phyloP scores from a whole-genome alignment of 768 basidiomycete species.

The Rickenella mellea region DNA sequence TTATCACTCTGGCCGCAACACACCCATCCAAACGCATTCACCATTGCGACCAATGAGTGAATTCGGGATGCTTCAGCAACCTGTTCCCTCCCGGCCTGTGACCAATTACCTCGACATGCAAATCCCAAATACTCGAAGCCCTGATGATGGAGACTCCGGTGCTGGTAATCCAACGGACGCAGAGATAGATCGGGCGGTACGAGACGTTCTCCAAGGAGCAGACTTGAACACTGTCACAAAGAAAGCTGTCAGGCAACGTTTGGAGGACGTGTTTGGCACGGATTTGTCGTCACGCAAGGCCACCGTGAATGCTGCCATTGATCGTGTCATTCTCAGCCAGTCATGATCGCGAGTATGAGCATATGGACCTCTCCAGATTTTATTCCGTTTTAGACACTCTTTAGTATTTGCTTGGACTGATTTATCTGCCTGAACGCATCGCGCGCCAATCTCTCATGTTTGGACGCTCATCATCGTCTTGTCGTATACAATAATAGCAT shows the following conservation, averaged over 20 bases:
- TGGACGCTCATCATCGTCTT: no score
- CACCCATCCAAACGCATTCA: constrained; percentile 38
- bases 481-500: no score
- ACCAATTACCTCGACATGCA: constrained; percentile 74
- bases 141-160: constrained; percentile 39
- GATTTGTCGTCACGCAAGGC: constrained; percentile 65
- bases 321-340: constrained; percentile 54
- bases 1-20: constrained; percentile 71
- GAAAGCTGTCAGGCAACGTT: constrained; percentile 73
- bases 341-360: constrained; percentile 1
- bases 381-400: not conserved
- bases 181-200: constrained; percentile 69
- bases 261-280: constrained; percentile 77
- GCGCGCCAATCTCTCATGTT: constrained; percentile 1
- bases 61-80: constrained; percentile 39
- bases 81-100: constrained; percentile 56
- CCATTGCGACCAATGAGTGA: constrained; percentile 24
- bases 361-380: not conserved
- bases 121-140: constrained; percentile 43
- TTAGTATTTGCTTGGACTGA: no score
- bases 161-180: constrained; percentile 47
- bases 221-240: constrained; percentile 91
- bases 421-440: not conserved
- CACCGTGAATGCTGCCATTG: constrained; percentile 71
- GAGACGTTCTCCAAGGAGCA: constrained; percentile 62